Evolutionary conservation across 441 rosid species (phyloP).

Genomic region (Mallotus repandus): DNA sequence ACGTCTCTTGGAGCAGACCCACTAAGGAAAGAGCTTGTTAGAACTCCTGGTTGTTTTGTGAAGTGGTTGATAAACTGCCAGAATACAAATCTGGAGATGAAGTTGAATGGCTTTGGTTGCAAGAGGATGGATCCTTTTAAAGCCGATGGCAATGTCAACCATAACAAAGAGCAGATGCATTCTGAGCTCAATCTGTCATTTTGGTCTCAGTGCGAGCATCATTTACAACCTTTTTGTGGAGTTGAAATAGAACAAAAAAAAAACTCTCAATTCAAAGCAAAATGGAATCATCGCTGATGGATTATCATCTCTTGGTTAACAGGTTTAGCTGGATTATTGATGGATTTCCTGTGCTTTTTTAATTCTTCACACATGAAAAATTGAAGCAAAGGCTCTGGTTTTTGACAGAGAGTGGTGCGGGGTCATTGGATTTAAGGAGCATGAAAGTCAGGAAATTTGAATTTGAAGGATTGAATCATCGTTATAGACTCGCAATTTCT

Average conservation of each 20-base stretch:
- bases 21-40: constrained; percentile 69
- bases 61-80: constrained; percentile 87
- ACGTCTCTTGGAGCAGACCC: constrained; percentile 86
- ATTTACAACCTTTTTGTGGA: constrained; percentile 91
- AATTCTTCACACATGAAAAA: no score
- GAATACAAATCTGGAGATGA: constrained; percentile 54
- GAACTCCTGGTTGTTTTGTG: constrained; percentile 68
- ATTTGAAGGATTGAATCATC: constrained; percentile 78
- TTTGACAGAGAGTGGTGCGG: constrained; percentile 84
- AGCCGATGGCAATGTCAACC: constrained; percentile 34
- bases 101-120: constrained; percentile 46
- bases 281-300: no score
- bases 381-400: constrained; percentile 93
- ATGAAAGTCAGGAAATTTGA: constrained; percentile 87
- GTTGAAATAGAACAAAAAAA: constrained; percentile 27
- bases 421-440: constrained; percentile 85
- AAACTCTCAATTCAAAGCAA: no score
- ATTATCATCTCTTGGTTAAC: no score
- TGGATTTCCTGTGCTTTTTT: no score
- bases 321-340: no score
- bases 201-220: constrained; percentile 97
- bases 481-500: no score
- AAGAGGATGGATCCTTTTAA: constrained; percentile 26
- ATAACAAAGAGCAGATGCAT: constrained; percentile 33
- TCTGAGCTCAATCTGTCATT: constrained; percentile 68